phyloP scores from a whole-genome alignment of 805 yeast species.

The Saturnispora sanitii region DNA sequence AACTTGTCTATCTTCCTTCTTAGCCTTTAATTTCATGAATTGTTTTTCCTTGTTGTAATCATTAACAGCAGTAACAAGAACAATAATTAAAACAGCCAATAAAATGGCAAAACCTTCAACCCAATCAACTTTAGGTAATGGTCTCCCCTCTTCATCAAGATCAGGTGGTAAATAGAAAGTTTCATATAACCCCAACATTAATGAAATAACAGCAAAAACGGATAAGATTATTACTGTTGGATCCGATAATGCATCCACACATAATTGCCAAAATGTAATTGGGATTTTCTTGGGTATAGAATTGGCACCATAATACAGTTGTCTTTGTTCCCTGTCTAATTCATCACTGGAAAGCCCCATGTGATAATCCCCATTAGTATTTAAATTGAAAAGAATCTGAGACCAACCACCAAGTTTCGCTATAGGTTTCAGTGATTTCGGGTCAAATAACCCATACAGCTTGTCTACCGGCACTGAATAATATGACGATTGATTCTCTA shows the following conservation, averaged over 20 bases:
- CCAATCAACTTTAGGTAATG: conserved; percentile 86
- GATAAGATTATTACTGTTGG: conserved; percentile 77
- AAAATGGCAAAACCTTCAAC: conserved; percentile 98
- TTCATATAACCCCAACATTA: conserved; percentile 86
- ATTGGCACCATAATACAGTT: conserved; percentile 55
- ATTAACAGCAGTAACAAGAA: conserved; percentile 87
- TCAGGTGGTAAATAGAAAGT: conserved; percentile 76
- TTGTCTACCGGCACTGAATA: conserved; percentile 25
- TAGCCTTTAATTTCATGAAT: conserved; percentile 76
- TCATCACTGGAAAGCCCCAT: conserved; percentile 33
- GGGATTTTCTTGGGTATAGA: conserved; percentile 60
- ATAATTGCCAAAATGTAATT: conserved; percentile 56
- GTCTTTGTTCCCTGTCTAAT: conserved; percentile 30
- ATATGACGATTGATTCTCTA: conserved; percentile 10
- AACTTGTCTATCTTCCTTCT: conserved; percentile 75
- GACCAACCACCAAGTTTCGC: conserved; percentile 37
- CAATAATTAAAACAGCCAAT: conserved; percentile 84
- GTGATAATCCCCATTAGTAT: conserved; percentile 20
- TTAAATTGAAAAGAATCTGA: conserved; percentile 23
- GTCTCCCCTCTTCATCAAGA: conserved; percentile 68
- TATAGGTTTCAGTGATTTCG: conserved; percentile 43
- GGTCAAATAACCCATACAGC: conserved; percentile 47
- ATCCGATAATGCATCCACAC: conserved; percentile 82
- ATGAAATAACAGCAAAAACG: conserved; percentile 80
- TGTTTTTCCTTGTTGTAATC: conserved; percentile 96